Evolutionary conservation across 768 basidiomycete genomes (phyloP).

Genomic region (Boletus bicolor): DNA sequence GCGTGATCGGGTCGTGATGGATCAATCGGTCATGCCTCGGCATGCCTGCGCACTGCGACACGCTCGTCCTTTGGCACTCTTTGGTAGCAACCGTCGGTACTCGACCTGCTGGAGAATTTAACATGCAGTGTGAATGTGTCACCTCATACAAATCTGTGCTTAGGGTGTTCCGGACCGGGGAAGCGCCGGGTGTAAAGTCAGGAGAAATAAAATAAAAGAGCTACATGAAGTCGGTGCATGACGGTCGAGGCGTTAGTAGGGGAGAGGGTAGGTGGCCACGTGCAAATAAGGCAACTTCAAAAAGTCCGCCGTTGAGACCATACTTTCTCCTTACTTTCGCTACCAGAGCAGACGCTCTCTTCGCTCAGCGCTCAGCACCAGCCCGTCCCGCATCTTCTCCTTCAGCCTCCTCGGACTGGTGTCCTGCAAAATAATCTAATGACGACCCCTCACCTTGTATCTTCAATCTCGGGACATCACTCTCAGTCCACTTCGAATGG

Average conservation of each 20-base stretch:
- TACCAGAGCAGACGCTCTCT: constrained; percentile 21
- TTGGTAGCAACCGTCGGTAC: neutral
- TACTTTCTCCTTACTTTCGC: constrained; percentile 29
- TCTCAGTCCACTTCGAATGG: constrained; percentile 63
- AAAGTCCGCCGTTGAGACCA: constrained; percentile 31
- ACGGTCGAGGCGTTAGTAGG: neutral
- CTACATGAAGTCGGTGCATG: neutral
- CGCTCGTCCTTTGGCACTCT: neutral
- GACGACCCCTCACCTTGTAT: constrained; percentile 83
- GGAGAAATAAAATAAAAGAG: neutral
- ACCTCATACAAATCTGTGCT: constrained; percentile 1
- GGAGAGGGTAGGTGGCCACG: neutral
- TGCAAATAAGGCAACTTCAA: constrained; percentile 19
- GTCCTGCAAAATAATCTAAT: constrained; percentile 37
- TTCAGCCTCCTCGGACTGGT: constrained; percentile 30
- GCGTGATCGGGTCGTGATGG: neutral
- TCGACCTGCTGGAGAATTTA: constrained; percentile 9
- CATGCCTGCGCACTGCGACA: constrained; percentile 1
- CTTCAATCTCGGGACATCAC: constrained; percentile 70
- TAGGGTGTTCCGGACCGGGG: neutral
- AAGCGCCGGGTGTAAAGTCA: neutral
- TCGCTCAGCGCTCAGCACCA: constrained; percentile 21
- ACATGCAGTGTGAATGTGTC: constrained; percentile 2
- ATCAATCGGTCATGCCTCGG: neutral
- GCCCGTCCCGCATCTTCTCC: constrained; percentile 22